Evolutionary conservation across 1,284 basidiomycete species (phyloP).

Genomic region (Cronartium ribicola): DNA sequence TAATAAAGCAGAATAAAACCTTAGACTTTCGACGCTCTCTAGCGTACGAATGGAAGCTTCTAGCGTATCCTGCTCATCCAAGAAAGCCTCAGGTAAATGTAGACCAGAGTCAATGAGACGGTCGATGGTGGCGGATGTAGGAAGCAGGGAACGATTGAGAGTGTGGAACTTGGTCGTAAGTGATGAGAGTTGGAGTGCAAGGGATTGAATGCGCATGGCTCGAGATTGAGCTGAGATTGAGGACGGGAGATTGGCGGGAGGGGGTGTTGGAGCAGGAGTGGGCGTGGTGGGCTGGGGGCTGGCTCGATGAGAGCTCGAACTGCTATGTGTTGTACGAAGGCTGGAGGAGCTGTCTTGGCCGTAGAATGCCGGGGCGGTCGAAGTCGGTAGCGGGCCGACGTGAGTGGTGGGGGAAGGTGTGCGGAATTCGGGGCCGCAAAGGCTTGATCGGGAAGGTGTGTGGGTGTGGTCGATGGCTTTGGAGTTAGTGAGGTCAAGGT

Average conservation of each 20-base stretch:
- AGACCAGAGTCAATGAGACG: constrained; percentile 27
- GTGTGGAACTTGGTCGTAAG: constrained; percentile 31
- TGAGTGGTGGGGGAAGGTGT: not conserved
- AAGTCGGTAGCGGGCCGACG: not conserved
- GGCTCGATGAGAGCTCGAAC: not conserved
- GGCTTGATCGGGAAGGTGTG: not conserved
- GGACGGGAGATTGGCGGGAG: constrained; percentile 10
- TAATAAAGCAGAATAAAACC: constrained; percentile 22
- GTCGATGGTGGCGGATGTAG: constrained; percentile 33
- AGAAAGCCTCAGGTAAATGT: constrained; percentile 35
- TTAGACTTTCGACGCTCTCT: constrained; percentile 8
- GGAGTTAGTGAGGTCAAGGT: constrained; percentile 9
- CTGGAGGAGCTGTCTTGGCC: not conserved
- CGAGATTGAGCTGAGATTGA: constrained; percentile 31
- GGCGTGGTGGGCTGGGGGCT: not conserved
- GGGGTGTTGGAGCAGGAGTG: not conserved
- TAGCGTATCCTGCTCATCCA: constrained; percentile 33
- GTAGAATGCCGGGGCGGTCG: constrained; percentile 3
- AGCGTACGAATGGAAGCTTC: constrained; percentile 23
- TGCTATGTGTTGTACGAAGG: not conserved
- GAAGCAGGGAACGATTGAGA: constrained; percentile 22
- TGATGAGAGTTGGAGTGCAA: constrained; percentile 35
- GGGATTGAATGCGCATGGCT: constrained; percentile 36
- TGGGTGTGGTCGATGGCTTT: not conserved
- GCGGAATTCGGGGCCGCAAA: not conserved